phyloP scores from a whole-genome alignment of 2,329 filamentous ascomycete species.

The Samsoniella hepiali region DNA sequence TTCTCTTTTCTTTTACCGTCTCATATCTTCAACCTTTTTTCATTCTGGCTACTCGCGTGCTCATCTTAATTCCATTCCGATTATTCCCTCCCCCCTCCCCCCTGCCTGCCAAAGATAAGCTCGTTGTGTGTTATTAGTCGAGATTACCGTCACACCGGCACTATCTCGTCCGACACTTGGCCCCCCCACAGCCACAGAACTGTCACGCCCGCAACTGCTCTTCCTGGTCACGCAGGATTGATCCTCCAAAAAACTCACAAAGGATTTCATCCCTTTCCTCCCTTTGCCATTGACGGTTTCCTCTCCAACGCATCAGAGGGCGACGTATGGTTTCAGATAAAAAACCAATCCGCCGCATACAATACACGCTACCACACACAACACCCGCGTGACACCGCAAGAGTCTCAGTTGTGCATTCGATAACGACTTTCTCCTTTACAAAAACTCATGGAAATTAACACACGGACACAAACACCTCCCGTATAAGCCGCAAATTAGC shows the following conservation, averaged over 20 bases:
- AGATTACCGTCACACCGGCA: neutral
- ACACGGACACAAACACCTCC: neutral
- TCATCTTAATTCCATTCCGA: neutral
- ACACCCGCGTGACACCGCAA: neutral
- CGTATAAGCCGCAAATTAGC: neutral
- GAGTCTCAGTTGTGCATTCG: neutral
- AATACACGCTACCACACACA: neutral
- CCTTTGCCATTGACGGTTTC: neutral
- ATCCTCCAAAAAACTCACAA: no score
- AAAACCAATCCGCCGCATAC: neutral
- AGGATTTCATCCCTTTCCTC: neutral
- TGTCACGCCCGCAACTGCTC: neutral
- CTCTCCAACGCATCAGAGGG: no score
- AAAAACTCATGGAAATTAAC: neutral
- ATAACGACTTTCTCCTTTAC: neutral
- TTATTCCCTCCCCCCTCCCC: neutral
- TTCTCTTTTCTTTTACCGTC: neutral
- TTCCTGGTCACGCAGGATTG: neutral
- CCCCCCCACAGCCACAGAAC: neutral
- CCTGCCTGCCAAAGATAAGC: neutral
- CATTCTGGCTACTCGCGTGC: slow-evolving; percentile 3
- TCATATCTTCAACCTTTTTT: neutral
- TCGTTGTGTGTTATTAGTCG: neutral
- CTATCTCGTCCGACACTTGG: neutral
- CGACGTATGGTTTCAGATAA: neutral